Evolutionary conservation across 2,329 filamentous ascomycete genomes (phyloP), one percentile per base, ranked within the genome.

Genomic region (Arthroderma uncinatum): DNA sequence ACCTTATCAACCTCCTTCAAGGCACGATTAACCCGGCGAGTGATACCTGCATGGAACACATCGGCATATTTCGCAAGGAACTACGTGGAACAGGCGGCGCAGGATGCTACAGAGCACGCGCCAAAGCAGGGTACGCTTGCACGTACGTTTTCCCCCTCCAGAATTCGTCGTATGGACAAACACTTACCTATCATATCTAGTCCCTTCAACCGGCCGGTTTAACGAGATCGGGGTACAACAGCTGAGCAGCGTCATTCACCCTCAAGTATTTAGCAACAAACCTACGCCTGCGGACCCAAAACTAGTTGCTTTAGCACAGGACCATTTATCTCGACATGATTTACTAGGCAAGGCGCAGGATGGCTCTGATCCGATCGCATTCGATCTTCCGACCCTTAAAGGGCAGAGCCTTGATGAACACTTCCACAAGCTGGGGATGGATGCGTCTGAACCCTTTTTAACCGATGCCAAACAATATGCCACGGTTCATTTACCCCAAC

Each of bases 181-280:
- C n/a, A 23, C 19, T 37, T 10, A 21, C n/a, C 28, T 25, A 16
- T 10, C 2, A 12, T n/a, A 33, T 55, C 33, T 59, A 73, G 72
- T 74, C 21, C 67, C 69, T 16, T 69, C 73, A 3, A 73, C 79
- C 57, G 78, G 89, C 53, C 84, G 93, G 63, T 89, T 86, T 76
- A 98, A 94, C 73, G 87, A 94, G 64, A 91, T 98, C 65, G 89
- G 89, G 55, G 89, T 98, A 39, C 93, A 98, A 73, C 92, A 97
- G 67, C 77, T 98, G 64, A 96, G 90, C 76, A 78, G 80, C 59
- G 80, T 91, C 75, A 79, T 98, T 47, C 88, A 92, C 70, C 69
- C 81, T 1, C 93, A 97, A 71, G 75, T 98, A 42, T 98, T 98
- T 67, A 82, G 81, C 3, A 72, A 78, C 9, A 67, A 70, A 23